Evolutionary conservation across 306 rosid genomes (phyloP).

Genomic region (Arachis stenosperma): DNA sequence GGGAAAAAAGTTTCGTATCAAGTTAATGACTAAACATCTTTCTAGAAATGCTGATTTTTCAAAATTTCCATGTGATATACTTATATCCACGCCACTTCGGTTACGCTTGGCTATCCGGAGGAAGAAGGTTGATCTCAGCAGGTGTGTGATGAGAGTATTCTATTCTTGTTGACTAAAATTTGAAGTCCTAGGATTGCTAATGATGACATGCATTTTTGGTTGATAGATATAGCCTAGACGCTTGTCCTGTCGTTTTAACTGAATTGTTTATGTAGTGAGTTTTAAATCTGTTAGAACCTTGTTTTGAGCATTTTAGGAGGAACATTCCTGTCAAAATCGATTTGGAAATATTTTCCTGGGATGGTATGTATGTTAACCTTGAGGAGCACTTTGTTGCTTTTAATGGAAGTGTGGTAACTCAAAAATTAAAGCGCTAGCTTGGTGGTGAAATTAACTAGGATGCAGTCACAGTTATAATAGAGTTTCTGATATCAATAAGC

Average conservation of each 20-base stretch:
- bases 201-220: conserved; percentile 9
- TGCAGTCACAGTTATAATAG: conserved; percentile 1
- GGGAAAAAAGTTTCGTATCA: conserved; percentile 64
- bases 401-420: not conserved
- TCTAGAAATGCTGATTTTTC: conserved; percentile 69
- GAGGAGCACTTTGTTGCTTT: not conserved
- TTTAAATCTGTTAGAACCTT: not conserved
- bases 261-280: not conserved
- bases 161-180: conserved; percentile 20
- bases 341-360: conserved; percentile 1
- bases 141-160: conserved; percentile 52
- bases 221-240: not conserved
- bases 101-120: conserved; percentile 61
- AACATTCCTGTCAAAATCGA: not conserved
- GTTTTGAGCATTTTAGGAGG: conserved; percentile 2
- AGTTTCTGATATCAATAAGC: not conserved
- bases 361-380: not conserved
- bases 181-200: conserved; percentile 20
- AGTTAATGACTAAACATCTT: conserved; percentile 72
- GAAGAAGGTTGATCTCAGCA: conserved; percentile 75
- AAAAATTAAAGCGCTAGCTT: not conserved
- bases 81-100: conserved; percentile 88
- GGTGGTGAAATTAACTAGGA: conserved; percentile 8
- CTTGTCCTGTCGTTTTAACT: not conserved
- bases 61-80: conserved; percentile 72